These are phyloP conservation scores for Trametes hirsuta DNA, from an alignment of 1,284 basidiomycete genomes.

Conservation along the genomic window DNA sequence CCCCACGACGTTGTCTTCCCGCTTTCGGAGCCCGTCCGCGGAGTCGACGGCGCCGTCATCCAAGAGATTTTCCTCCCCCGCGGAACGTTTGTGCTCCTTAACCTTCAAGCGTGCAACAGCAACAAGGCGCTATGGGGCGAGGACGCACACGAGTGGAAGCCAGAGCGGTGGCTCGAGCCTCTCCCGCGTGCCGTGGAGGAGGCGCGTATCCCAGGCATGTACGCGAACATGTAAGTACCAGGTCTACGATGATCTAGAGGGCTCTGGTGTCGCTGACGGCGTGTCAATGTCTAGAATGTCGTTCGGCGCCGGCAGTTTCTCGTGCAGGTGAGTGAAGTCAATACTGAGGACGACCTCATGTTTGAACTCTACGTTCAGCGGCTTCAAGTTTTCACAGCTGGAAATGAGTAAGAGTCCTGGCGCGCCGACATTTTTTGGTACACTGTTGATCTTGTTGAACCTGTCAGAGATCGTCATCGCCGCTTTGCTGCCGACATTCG, in stretches of 20 bases:
- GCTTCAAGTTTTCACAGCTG: constrained; percentile 37
- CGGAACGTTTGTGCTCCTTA: constrained; percentile 39
- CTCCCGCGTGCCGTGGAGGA: constrained; percentile 22
- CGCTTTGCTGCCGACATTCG: constrained; percentile 1
- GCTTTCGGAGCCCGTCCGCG: constrained; percentile 30
- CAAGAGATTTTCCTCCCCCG: constrained; percentile 45
- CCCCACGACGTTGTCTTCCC: constrained; percentile 31
- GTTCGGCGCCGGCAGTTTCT: constrained; percentile 35
- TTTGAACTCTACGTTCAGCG: constrained; percentile 16
- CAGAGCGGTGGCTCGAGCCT: constrained; percentile 35
- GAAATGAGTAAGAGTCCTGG: constrained; percentile 33
- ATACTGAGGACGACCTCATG: not conserved
- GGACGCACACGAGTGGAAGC: constrained; percentile 36
- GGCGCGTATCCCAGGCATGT: constrained; percentile 32
- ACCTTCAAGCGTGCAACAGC: constrained; percentile 32
- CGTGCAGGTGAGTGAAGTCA: constrained; percentile 33
- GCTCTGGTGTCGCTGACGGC: not conserved
- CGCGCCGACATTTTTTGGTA: not conserved
- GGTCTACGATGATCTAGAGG: not conserved
- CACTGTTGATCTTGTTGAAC: no score
- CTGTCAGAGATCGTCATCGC: no score
- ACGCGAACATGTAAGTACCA: constrained; percentile 31
- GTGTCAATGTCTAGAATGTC: constrained; percentile 30
- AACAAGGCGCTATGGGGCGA: constrained; percentile 35
- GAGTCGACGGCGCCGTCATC: constrained; percentile 38